Base-by-base conservation (phyloP, 164 flowering plant species). In the Kingdonia uniflora region DNA sequence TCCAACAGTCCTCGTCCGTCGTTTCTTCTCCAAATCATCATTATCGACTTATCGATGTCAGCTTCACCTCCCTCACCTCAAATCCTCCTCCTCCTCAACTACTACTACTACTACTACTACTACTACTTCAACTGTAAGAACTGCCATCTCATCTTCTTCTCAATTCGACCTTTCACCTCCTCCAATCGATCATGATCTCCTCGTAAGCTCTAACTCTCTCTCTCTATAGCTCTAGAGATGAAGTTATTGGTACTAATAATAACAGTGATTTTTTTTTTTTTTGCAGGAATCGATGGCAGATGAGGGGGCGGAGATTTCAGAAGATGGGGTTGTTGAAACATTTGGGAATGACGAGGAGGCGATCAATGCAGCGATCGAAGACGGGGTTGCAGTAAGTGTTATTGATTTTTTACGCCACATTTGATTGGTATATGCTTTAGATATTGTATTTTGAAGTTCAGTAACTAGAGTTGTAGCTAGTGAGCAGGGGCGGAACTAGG, bases 91-190 rank as follows among this genome's bases (percentile, higher is more conserved):
- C 12, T 51, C 51, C 19, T 13, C 52, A 16, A 11, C 38, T 33
- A 19, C 39, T 51, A 16, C 38, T 19, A 17, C 17, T 21, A 35
- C 19, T 42, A 24, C n/a, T 51, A 42, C 2, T 51, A 22, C 45
- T 33, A 26, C 40, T 12, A 2, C 38, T 19, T 5, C 61, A 17
- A 14, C 26, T 41, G 54, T 19, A 8, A 14, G 24, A 40, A 41
- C 58, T 45, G 41, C 58, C n/a, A 29, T 51, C 42, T 42, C 56
- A 11, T 67, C 74, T 5, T 67, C 74, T 5, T 60, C 62, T 55
- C 77, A 78, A 38, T 79, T 71, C 62, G 80, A 82, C 55, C 70
- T 79, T 56, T 72, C 85, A 14, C 84, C 88, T 64, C 85, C 88
- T 20, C 84, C 88, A 15, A 82, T 82, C 39, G 88, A 82, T 43